Evolutionary conservation across 148 eudicot species (phyloP), one percentile per base, ranked within the genome.

Genomic region (Linanthus parryae): DNA sequence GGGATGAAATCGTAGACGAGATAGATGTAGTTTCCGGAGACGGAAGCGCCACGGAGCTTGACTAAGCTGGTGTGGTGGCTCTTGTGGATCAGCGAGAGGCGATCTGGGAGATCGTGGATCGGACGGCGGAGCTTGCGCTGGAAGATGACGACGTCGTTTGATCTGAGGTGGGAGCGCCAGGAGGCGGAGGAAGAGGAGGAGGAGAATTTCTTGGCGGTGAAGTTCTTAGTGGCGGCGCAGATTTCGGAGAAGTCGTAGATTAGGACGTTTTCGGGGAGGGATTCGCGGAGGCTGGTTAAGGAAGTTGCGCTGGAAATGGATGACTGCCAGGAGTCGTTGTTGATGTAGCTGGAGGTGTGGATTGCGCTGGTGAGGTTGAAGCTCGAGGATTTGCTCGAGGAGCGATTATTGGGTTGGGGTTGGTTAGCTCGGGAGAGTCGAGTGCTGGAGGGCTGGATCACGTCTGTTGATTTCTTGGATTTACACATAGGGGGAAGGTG

Each of bases 11-110:
- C 99, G 25, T 92, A 88, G 5, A 92, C 96, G 21, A 92, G 56
- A 30, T 79, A 88, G 0, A 82, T 68, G 21, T 67, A 80, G 36
- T 64, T 69, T 1, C 88, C 96, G 2, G 82, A 60, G 8, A 84
- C 48, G 0, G 82, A 75, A 4, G 95, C 95, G 1, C 99, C 99
- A 45, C 48, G 58, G 8, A 88, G 76, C 45, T 67, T 73, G 16
- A 82, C 65, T 31, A 92, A 40, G 59, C 79, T 77, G 2, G 89
- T 65, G 42, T 92, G 95, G 58, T 92, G 94, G 37, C 85, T 75
- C 34, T 63, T 73, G 68, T 84, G 82, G 24, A 92, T 63, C 17
- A 66, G 35, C 0, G 80, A 54, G 3, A 92, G 73, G 20, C 62
- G 62, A 0, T 56, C 72, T 0, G 65, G 59, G 40, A 92, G 73